phyloP scores from a whole-genome alignment of 2,329 filamentous ascomycete genomes.

The Leptographium lundbergii region DNA sequence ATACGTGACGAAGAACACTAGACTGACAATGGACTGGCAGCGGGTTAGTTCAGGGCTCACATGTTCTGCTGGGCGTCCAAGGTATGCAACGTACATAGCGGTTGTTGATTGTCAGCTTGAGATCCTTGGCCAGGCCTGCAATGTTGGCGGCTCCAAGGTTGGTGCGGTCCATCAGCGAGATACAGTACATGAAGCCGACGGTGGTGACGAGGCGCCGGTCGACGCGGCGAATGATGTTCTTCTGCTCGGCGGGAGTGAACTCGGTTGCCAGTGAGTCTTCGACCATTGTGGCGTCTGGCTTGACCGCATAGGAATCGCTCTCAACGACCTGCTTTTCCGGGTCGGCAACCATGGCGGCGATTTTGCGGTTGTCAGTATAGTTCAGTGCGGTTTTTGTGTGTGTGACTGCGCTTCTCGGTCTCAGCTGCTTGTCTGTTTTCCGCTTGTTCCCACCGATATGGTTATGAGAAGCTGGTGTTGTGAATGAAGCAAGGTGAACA shows the following conservation, averaged over 20 bases:
- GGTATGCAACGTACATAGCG: constrained; percentile 27
- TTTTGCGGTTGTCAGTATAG: background rate
- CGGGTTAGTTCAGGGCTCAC: background rate
- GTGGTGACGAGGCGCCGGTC: constrained; percentile 53
- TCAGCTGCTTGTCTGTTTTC: too few species aligned
- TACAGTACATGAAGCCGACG: constrained; percentile 57
- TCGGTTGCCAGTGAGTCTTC: constrained; percentile 13
- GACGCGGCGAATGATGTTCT: constrained; percentile 53
- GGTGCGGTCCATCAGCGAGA: constrained; percentile 67
- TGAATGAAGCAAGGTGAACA: background rate
- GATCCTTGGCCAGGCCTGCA: constrained; percentile 45
- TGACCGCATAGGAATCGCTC: background rate
- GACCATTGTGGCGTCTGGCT: background rate
- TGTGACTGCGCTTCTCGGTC: too few species aligned
- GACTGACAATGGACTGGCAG: constrained; percentile 46
- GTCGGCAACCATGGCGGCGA: background rate
- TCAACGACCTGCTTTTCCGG: background rate
- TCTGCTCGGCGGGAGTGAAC: constrained; percentile 50
- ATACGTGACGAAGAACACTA: constrained; percentile 66
- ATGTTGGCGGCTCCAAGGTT: constrained; percentile 64
- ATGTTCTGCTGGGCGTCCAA: background rate
- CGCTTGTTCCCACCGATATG: too few species aligned
- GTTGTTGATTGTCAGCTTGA: constrained; percentile 28
- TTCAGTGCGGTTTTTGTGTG: too few species aligned
- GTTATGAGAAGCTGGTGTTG: too few species aligned